Conservation (phyloP, 257 asterid genomes). For the Jaltomata sinuosa region DNA sequence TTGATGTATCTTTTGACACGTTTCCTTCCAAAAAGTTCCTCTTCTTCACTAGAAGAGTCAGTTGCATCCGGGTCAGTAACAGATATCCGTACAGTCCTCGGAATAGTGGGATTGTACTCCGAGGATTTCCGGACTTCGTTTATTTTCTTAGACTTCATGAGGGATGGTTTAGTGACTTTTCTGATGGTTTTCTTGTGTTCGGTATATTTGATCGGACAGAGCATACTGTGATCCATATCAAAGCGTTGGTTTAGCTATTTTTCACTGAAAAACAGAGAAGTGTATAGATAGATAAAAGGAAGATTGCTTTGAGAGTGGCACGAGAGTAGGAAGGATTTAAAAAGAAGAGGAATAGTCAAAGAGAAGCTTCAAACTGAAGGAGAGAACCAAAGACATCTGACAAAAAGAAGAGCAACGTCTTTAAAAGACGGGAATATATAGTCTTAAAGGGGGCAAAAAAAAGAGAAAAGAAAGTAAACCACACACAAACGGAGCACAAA, state of each 20-base stretch:
- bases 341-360: conserved; percentile 6
- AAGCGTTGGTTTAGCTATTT: not conserved
- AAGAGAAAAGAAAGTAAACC: not conserved
- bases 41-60: conserved; percentile 17
- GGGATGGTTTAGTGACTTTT: not conserved
- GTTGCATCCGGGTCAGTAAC: conserved; percentile 25
- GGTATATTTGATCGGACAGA: conserved; percentile 11
- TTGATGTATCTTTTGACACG: conserved; percentile 15
- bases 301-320: not conserved
- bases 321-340: not conserved
- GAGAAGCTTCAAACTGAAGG: conserved; percentile 8
- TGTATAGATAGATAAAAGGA: too few species aligned
- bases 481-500: not conserved
- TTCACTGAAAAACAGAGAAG: not conserved
- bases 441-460: not conserved
- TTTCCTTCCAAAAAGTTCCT: not conserved
- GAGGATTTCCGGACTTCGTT: not conserved
- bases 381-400: conserved; percentile 25
- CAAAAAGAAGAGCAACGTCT: conserved; percentile 13
- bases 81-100: conserved; percentile 7
- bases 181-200: conserved; percentile 4
- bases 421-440: conserved; percentile 21
- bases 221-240: not conserved
- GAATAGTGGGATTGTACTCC: not conserved
- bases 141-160: not conserved